Evolutionary conservation across 768 basidiomycete species (phyloP).

Genomic region (Termitomyces sp.): DNA sequence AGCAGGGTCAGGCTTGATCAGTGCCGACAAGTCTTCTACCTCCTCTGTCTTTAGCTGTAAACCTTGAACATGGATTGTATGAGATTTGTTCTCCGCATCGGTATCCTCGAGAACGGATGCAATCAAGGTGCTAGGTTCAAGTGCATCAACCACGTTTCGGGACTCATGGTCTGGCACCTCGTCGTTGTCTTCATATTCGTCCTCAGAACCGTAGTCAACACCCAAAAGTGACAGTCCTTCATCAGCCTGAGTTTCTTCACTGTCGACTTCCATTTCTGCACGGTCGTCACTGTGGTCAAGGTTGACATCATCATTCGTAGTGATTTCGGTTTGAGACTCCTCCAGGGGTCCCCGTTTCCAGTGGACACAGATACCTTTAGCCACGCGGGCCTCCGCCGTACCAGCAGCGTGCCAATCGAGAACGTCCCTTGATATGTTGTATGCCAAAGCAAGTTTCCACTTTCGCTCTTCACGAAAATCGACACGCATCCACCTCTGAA

Average conservation of each 20-base stretch:
- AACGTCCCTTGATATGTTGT: slow-evolving; percentile 74
- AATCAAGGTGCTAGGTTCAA: slow-evolving; percentile 49
- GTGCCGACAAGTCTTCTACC: slow-evolving; percentile 47
- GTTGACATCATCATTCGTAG: slow-evolving; percentile 20
- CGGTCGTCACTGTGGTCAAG: slow-evolving; percentile 13
- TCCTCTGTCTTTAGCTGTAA: slow-evolving; percentile 40
- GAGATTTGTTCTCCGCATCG: slow-evolving; percentile 17
- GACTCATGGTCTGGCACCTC: slow-evolving; percentile 55
- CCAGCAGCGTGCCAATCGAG: slow-evolving; percentile 83
- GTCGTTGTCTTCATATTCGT: slow-evolving; percentile 48
- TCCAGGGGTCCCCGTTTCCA: slow-evolving; percentile 46
- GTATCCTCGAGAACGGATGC: slow-evolving; percentile 51
- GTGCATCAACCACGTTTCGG: slow-evolving; percentile 49
- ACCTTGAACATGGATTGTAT: slow-evolving; percentile 17
- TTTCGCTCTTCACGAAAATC: slow-evolving; percentile 93
- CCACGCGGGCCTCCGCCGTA: slow-evolving; percentile 56
- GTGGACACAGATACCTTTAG: slow-evolving; percentile 60
- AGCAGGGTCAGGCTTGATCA: slow-evolving; percentile 16
- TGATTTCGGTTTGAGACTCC: slow-evolving; percentile 27
- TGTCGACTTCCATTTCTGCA: slow-evolving; percentile 21
- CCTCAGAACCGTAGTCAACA: slow-evolving; percentile 58
- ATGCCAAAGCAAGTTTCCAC: slow-evolving; percentile 88
- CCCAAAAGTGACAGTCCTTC: slow-evolving; percentile 29
- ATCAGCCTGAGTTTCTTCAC: slow-evolving; percentile 11
- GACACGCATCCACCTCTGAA: slow-evolving; percentile 91